Conservation (phyloP, 176 grass and related monocot genomes). For the Lolium perenne region DNA sequence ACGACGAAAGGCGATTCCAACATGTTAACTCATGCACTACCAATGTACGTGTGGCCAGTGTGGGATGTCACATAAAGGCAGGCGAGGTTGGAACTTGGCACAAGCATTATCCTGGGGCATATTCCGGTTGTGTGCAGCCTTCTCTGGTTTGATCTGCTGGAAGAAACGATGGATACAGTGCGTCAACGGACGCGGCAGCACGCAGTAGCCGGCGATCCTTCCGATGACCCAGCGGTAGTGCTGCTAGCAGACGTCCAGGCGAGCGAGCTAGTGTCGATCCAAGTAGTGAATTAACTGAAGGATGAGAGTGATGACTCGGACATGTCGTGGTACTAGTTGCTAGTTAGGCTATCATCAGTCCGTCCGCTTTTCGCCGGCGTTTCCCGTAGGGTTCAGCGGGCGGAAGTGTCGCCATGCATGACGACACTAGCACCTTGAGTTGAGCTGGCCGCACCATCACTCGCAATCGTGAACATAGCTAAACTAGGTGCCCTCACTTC, state of each 20-base stretch:
- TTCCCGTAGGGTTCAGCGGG: too few relatives aligned
- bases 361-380: too few relatives aligned
- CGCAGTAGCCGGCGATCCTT: conserved; percentile 7
- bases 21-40: not conserved
- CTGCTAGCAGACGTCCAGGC: not conserved
- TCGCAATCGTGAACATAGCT: too few relatives aligned
- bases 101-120: conserved; percentile 44
- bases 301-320: not conserved
- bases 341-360: too few relatives aligned
- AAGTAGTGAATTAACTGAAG: not conserved
- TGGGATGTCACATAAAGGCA: conserved; percentile 4
- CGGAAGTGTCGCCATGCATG: too few relatives aligned
- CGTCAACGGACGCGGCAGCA: not conserved
- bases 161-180: too few relatives aligned
- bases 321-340: not conserved
- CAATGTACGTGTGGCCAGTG: not conserved
- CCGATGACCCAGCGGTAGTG: conserved; percentile 11
- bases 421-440: too few relatives aligned
- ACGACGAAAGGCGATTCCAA: not conserved
- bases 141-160: not conserved
- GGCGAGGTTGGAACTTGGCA: conserved; percentile 33
- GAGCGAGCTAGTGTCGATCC: not conserved
- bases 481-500: too few relatives aligned
- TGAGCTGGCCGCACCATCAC: too few relatives aligned
- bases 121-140: conserved; percentile 15